Base-by-base conservation (phyloP, 139 green algal species). In the Micractinium conductrix region DNA sequence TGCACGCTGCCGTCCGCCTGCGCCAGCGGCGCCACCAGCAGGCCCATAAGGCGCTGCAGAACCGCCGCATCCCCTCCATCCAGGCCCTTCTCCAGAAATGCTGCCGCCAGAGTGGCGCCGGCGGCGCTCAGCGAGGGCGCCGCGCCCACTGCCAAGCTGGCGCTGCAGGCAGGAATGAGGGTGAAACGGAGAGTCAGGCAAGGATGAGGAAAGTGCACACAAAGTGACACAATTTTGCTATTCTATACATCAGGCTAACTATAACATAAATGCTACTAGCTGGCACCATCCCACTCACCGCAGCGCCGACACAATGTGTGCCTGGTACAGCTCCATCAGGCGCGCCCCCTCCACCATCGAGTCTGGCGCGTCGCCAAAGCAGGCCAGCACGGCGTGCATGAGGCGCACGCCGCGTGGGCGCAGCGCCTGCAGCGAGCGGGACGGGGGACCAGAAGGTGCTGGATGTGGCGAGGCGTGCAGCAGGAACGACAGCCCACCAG, bases 311-410 rank as follows among this genome's bases (percentile, higher is more conserved):
- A 96, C 91, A 53, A 95, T 87, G 85, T 96, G 94, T 14, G 95
- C 95, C 81, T 96, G 91, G 87, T 95, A 95, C 88, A 95, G 93
- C 90, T 94, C 92, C 63, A 97, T 89, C 28, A 97, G 87, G 33
- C 84, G 85, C 24, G 60, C 58, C 1, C 45, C 87, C 43, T 90
- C 89, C 26, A 89, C 72, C 58, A 94, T 58, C 0, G 94, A 94
- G 84, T 97, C 94, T 26, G 86, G 78, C 35, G 91, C 88, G 48
- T 78, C 84, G 8, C 85, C 91, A 81, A 95, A 96, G 12, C 80
- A 80, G 8, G 42, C 24, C 69, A 97, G 33, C 40, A 93, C 48
- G 4, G 53, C 67, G 21, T 83, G 68, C 72, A 96, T 89, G 58
- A 97, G 88, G 26, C 80, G 69, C 30, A 95, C 85, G 30, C 94